These are phyloP conservation scores for Mycena floridula DNA, from an alignment of 768 basidiomycete species.

Conservation along the genomic window DNA sequence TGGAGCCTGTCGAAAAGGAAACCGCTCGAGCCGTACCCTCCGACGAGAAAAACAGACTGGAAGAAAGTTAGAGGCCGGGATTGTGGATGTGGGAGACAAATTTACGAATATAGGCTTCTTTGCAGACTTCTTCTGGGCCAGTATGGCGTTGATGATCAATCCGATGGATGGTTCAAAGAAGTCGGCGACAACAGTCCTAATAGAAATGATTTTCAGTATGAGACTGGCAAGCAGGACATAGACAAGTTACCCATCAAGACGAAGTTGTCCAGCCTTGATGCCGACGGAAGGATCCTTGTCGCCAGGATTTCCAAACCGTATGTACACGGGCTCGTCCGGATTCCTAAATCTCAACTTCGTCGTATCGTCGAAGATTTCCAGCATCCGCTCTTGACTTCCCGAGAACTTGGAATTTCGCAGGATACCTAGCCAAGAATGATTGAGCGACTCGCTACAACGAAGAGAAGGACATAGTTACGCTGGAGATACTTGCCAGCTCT, in stretches of 20 bases:
- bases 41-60: constrained; percentile 41
- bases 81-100: background rate
- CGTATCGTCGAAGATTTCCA: constrained; percentile 30
- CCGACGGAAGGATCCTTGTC: constrained; percentile 31
- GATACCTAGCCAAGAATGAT: too few relatives aligned
- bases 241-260: constrained; percentile 30
- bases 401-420: too few relatives aligned
- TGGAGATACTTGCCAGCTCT: constrained; percentile 23
- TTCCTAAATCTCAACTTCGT: constrained; percentile 39
- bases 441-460: too few relatives aligned
- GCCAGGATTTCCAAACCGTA: constrained; percentile 33
- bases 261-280: constrained; percentile 33
- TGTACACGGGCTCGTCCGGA: constrained; percentile 29
- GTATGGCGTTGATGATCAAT: constrained; percentile 29
- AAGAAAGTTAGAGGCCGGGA: background rate
- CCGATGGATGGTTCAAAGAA: constrained; percentile 39
- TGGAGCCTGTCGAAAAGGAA: constrained; percentile 41
- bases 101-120: constrained; percentile 25
- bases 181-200: constrained; percentile 28
- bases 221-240: too few relatives aligned
- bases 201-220: too few relatives aligned
- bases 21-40: constrained; percentile 46
- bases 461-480: too few relatives aligned
- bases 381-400: too few relatives aligned
- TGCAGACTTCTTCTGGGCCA: constrained; percentile 23